Base-by-base conservation (phyloP, 345 rosid genomes). In the Hevea brasiliensis region DNA sequence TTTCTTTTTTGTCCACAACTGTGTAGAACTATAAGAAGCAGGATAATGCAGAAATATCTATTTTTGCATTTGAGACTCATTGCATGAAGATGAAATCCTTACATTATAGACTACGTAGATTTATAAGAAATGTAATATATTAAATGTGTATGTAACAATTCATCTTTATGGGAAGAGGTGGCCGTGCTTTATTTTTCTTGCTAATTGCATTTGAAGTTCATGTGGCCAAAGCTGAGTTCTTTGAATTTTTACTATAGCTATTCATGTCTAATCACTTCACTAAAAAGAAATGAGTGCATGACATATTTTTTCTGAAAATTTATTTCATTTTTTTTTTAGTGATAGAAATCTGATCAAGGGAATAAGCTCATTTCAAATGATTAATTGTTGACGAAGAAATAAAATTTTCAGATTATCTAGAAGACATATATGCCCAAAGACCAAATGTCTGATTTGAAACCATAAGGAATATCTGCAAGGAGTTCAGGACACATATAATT, bases 401-500 rank as follows among this genome's bases (percentile, higher is more conserved):
- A 72, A 50, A 17, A 26, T 69, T 47, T 13, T 17, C 44, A 63
- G 11, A 45, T 37, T 57, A 50, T 54, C 44, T 18, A 45, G 58
- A 45, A 68, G 64, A 11, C 27, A 78, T 79, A 69, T 85, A 95
- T n/a, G n/a, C 99, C 99, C 68, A 95, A 82, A 62, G 99, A 95
- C 99, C 99, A 95, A 79, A 95, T 95, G 77, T 95, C 99, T 56
- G 98, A 95, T 81, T 95, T 95, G 75, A 92, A 95, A 75, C 99
- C 99, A 80, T 95, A 95, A 60, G 99, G 98, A 72, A 95, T 95
- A 81, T 92, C 99, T 35, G 98, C 91, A 79, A 92, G 98, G 71
- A 95, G 86, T 77, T 95, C 99, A 20, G 99, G 99, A 80, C 99
- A 95, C 98, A 95, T 95, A 84, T 92, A 95, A 80, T 95, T 95